Evolutionary conservation across 192 early-diverging fungal genomes (phyloP), one percentile per base, ranked within the genome.

Genomic region (Backusella macrospora): DNA sequence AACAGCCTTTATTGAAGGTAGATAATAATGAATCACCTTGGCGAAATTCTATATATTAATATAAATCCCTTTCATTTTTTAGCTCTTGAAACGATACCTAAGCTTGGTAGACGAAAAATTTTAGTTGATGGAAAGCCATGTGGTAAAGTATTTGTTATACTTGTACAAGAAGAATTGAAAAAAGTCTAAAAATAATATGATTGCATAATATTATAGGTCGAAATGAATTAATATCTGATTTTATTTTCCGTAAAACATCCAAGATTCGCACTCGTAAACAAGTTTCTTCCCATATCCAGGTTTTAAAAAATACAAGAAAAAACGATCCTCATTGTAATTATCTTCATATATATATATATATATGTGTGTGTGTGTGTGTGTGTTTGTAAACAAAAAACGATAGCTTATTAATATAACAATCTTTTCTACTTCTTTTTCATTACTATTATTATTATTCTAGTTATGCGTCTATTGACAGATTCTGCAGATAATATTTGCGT

Each of bases 231-330:
- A 91, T 93, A 34, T 90, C 92, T 7, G 90, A 91, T 40, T 92
- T 86, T 74, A 92, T 92, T 29, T 90, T 85, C 46, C 86, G 85
- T 76, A 86, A 89, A 48, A 93, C 91, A 1, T 59, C 79, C 46
- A 90, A 88, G 46, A 86, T 84, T 43, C 84, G 92, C 10, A 85
- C 91, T 23, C 82, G 91, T 55, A 93, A 93, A 78, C 92, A 93
- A 72, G 91, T 93, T 1, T 92, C 91, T 1, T 92, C 90, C 18
- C 92, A 93, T 69, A 91, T 93, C 29, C 92, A 93, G 72, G 92
- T 93, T 12, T 85, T 91, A 76, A 90, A 88, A 67, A 90, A 93
- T 70, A 90, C 90, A 52, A 87, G 88, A 65, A 89, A 89, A 76
- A 77, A 79, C 43, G 85, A 87, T 16, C 74, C 79, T 15, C 76